Evolutionary conservation across 768 basidiomycete genomes (phyloP), one percentile per base, ranked within the genome.

Genomic region (Podaxis sp.): DNA sequence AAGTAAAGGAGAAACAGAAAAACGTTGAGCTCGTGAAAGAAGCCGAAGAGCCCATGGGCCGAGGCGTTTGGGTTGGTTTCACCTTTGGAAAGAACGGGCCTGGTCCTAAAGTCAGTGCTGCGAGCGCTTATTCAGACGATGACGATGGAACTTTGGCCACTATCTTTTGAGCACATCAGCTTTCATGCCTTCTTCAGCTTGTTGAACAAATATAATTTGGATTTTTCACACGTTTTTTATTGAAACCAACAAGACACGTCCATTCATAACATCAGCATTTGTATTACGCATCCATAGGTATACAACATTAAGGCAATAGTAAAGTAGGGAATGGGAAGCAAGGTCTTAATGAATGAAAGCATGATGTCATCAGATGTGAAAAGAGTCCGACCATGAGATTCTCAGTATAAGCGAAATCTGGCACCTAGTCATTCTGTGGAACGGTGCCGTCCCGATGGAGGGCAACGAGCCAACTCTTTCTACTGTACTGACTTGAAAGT

Each of bases 1-100:
- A 99, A 72, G 97, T 99, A 5, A 86, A 91, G 73, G 97, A 97
- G 79, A 99, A 98, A 75, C 95, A 98, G 75, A 79, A 76, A 68
- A 95, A 98, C 70, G 95, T 99, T 25, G 96, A 96, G 25, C 83
- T 83, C 59, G 91, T 98, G 16, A 86, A 82, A 72, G 96, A 98
- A 77, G 91, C 91, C 72, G 93, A 91, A 3, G 91, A 93, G 61
- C 72, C 79, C 2, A 75, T 82, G 66, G 72, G 79, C 1, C 76
- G 92, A 51, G 92, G 92, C 4, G 90, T 93, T 46, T 93, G 92
- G 92, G 92, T 93, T 56, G 92, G 92, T 2, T 94, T 94, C 67
- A 93, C 92, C 2, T 94, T 93, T 76, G 91, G 91, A 32, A 93
- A 92, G 76, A 92, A 92, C 70, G 89, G 90, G 6, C 87, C 88